Evolutionary conservation across 108 stramenopile genomes (phyloP), one percentile per base, ranked within the genome.

Genomic region (Pseudonitzschia delicatissima): DNA sequence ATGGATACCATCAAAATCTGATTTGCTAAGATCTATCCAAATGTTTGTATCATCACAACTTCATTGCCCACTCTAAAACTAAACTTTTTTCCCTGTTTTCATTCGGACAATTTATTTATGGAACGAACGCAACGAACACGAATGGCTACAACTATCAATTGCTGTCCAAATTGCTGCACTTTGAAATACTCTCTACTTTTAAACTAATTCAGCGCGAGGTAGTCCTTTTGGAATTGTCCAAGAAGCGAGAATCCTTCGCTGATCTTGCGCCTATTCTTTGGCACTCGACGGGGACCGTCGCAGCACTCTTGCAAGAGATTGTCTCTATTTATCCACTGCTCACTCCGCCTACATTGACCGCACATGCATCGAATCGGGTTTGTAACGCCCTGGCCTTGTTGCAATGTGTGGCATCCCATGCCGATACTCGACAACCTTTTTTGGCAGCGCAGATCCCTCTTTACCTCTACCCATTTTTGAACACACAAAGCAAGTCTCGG

Each of bases 371-470:
- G 62, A 99, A 98, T 68, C 87, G 98, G 2, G 98, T 98, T 7
- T 99, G 99, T 83, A 99, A 99, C 77, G 99, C 99, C 4, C 79
- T 99, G 48, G 98, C 99, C 28, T 77, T 99, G 50, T 69, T 99
- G 44, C 99, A 99, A 74, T 98, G 98, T 68, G 99, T 99, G 18
- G 99, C 99, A 0, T 93, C 91, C 44, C 99, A 99, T 83, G 81
- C 92, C 0, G 97, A 98, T 68, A 99, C 99, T 13, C 78, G 98
- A 34, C 82, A 80, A 34, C 85, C 94, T 23, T 98, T 99, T 74
- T 73, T 99, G 40, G 69, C 69, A 26, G 99, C 99, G 13, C 96
- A 98, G 64, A 94, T 99, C 25, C 98, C 98, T 17, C 82, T 99
- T 34, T 99, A 98, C 58, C 82, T 99, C 20, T 99, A 99, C 68